Conservation (phyloP, 371 early-diverging fungal genomes). For the Mucor saturninus region DNA sequence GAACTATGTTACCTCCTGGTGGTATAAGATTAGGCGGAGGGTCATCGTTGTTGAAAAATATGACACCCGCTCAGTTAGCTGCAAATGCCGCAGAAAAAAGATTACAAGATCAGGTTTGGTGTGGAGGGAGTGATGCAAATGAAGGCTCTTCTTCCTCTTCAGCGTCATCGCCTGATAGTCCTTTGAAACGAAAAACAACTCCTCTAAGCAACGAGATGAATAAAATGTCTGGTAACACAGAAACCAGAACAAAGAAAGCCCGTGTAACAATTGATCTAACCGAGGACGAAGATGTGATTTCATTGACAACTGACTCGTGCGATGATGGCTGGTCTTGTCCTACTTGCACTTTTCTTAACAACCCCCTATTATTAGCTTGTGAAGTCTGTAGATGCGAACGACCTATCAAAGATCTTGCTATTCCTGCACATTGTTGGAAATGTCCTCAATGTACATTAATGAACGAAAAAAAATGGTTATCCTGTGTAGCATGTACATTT, state of each 20-base stretch:
- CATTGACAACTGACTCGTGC: not conserved
- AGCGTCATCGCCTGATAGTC: not conserved
- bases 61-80: slow-evolving; percentile 46
- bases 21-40: slow-evolving; percentile 56
- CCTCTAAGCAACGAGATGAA: too few relatives aligned
- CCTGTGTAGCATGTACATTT: slow-evolving; percentile 25
- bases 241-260: not conserved
- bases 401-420: slow-evolving; percentile 2
- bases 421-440: slow-evolving; percentile 17
- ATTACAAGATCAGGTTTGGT: slow-evolving; percentile 57
- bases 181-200: slow-evolving; percentile 12
- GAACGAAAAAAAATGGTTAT: slow-evolving; percentile 17
- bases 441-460: slow-evolving; percentile 41
- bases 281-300: not conserved
- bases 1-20: slow-evolving; percentile 55
- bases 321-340: slow-evolving; percentile 34
- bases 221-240: not conserved
- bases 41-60: slow-evolving; percentile 1
- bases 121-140: slow-evolving; percentile 46
- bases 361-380: slow-evolving; percentile 31
- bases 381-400: slow-evolving; percentile 32
- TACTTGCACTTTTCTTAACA: slow-evolving; percentile 42
- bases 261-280: slow-evolving; percentile 7
- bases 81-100: slow-evolving; percentile 64
- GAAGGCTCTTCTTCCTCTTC: not conserved